Percentiles rank a stretch among this genome's conserved stretches.
Conservation (phyloP, 2,329 filamentous ascomycete genomes). For the Fusarium subglutinans region DNA sequence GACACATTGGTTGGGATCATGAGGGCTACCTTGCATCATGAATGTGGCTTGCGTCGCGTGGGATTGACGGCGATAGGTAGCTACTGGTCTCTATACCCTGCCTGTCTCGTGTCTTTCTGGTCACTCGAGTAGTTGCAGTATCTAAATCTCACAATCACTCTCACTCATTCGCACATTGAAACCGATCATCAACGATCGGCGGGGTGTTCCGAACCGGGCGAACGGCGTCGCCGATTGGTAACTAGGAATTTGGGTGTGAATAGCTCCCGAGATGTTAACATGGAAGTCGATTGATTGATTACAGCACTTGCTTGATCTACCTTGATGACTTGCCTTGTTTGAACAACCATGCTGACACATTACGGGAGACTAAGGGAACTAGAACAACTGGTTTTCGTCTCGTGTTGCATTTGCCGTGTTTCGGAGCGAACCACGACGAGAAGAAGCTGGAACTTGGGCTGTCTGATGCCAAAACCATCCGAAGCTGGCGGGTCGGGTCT, state of each 20-base stretch:
- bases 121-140: background rate
- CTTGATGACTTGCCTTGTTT: constrained; percentile 21
- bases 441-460: background rate
- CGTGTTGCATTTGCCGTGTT: background rate
- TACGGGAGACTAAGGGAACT: background rate
- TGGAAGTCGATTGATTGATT: background rate
- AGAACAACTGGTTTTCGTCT: background rate
- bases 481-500: background rate
- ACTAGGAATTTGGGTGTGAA: constrained; percentile 13
- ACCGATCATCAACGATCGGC: constrained; percentile 32
- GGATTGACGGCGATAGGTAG: constrained; percentile 13
- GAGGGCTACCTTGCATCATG: constrained; percentile 2
- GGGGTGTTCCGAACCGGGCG: constrained; percentile 31
- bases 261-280: constrained; percentile 3
- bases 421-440: background rate
- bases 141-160: background rate
- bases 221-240: constrained; percentile 39
- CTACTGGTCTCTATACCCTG: background rate
- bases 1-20: constrained; percentile 13
- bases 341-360: constrained; percentile 3
- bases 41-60: constrained; percentile 27
- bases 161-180: constrained; percentile 15
- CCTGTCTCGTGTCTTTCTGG: background rate
- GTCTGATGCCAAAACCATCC: constrained; percentile 1
- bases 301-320: background rate